These are phyloP conservation scores for Aspergillus pseudonomiae DNA, from an alignment of 2,329 filamentous ascomycete genomes.

Conservation along the genomic window DNA sequence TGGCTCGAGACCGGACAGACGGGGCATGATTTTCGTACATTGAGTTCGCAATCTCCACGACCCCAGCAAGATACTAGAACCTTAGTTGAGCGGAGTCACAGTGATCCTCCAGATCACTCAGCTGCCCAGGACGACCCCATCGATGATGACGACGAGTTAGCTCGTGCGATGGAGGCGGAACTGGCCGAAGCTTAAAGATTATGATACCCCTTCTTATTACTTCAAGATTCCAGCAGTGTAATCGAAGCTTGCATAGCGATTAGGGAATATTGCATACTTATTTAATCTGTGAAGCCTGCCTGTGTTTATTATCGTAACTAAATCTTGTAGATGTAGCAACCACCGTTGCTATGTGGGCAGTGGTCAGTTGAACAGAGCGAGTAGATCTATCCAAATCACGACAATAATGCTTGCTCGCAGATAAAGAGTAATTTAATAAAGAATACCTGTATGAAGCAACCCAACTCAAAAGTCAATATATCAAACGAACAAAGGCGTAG, in stretches of 20 bases:
- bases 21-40: background rate
- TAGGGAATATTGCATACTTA: background rate
- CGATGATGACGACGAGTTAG: conserved; percentile 27
- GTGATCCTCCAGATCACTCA: background rate
- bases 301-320: background rate
- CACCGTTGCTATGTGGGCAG: background rate
- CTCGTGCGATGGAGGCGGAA: conserved; percentile 31
- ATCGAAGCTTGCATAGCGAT: conserved; percentile 10
- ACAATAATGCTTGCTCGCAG: too few relatives aligned
- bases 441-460: background rate
- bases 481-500: too few relatives aligned
- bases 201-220: conserved; percentile 12
- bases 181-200: conserved; percentile 18
- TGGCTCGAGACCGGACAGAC: conserved; percentile 28
- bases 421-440: background rate
- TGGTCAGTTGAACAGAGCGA: background rate
- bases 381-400: background rate
- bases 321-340: background rate
- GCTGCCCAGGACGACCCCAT: conserved; percentile 4
- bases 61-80: background rate
- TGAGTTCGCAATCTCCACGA: background rate
- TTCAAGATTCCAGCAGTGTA: background rate
- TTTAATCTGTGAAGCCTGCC: background rate
- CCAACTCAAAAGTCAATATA: background rate
- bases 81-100: conserved; percentile 6